These are phyloP conservation scores for Lenzites betulinus DNA, from an alignment of 768 basidiomycete genomes.

Conservation along the genomic window DNA sequence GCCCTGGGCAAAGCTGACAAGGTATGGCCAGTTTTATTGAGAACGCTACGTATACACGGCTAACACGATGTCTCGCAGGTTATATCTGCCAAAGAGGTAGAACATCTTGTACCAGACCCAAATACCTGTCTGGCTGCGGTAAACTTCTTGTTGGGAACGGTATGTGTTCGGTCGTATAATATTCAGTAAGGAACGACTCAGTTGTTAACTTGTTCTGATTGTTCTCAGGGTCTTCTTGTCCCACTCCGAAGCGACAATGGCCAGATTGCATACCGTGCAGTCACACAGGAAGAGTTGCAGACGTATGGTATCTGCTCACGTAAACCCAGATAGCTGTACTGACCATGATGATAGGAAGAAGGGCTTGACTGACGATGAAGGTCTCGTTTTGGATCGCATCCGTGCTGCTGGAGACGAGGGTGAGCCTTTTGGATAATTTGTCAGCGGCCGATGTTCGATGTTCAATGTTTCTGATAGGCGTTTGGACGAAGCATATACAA, in stretches of 20 bases:
- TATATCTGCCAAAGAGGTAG: slow-evolving; percentile 58
- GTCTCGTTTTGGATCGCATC: slow-evolving; percentile 80
- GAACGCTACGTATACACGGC: no score
- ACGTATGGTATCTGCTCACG: slow-evolving; percentile 18
- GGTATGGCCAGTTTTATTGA: slow-evolving; percentile 4
- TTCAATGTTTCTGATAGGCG: slow-evolving; percentile 50
- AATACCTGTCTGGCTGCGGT: slow-evolving; percentile 64
- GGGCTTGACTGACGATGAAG: slow-evolving; percentile 80
- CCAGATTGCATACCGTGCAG: slow-evolving; percentile 24
- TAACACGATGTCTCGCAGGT: slow-evolving; percentile 28
- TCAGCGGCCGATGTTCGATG: neutral
- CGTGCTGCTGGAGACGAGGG: slow-evolving; percentile 81
- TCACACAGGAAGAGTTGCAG: slow-evolving; percentile 27
- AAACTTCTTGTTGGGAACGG: slow-evolving; percentile 71
- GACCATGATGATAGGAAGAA: slow-evolving; percentile 55
- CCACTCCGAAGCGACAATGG: slow-evolving; percentile 22
- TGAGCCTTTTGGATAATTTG: slow-evolving; percentile 24
- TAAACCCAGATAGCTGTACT: neutral
- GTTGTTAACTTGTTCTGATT: neutral
- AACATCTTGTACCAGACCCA: slow-evolving; percentile 61
- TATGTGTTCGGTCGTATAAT: slow-evolving; percentile 8
- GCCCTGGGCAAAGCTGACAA: slow-evolving; percentile 16
- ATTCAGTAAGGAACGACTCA: neutral
- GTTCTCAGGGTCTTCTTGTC: slow-evolving; percentile 31
- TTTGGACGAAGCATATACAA: slow-evolving; percentile 92